Conservation (phyloP, 257 asterid genomes). For the Hygrophila difformis region DNA sequence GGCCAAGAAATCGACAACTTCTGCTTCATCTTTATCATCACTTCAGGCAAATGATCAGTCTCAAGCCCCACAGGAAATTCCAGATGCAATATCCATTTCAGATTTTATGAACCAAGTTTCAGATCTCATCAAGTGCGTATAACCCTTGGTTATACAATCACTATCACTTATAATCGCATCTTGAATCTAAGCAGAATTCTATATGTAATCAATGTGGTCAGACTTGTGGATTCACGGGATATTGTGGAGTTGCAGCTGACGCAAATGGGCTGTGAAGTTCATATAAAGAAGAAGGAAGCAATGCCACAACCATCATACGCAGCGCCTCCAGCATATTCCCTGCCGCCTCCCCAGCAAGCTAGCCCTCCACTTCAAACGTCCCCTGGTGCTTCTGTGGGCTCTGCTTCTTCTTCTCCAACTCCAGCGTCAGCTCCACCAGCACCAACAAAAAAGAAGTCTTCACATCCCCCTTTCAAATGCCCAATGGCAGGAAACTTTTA, state of each 20-base stretch:
- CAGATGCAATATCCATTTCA: constrained; percentile 38
- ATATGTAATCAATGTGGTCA: constrained; percentile 9
- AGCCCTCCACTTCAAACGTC: not conserved
- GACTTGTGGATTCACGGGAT: constrained; percentile 57
- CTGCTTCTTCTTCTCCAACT: constrained; percentile 29
- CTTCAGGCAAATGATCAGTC: constrained; percentile 10
- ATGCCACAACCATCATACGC: constrained; percentile 32
- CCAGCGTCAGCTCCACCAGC: constrained; percentile 29
- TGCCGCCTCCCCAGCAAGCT: constrained; percentile 30
- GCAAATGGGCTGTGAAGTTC: constrained; percentile 42
- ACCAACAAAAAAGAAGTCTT: constrained; percentile 28
- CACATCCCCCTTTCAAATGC: constrained; percentile 55
- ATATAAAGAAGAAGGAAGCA: constrained; percentile 51
- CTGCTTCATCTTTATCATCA: constrained; percentile 20
- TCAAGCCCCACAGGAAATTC: constrained; percentile 22
- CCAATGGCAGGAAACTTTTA: constrained; percentile 72
- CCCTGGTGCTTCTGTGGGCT: constrained; percentile 23
- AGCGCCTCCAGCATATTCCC: constrained; percentile 22
- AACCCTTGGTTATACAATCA: not conserved
- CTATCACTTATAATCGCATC: constrained; percentile 5
- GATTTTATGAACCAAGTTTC: constrained; percentile 39
- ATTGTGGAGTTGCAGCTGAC: constrained; percentile 50
- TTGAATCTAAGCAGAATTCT: not conserved
- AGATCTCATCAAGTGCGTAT: constrained; percentile 38
- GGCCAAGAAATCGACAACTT: constrained; percentile 26